These are phyloP conservation scores for Entomortierella chlamydospora DNA, from an alignment of 192 early-diverging fungal genomes.

Conservation along the genomic window DNA sequence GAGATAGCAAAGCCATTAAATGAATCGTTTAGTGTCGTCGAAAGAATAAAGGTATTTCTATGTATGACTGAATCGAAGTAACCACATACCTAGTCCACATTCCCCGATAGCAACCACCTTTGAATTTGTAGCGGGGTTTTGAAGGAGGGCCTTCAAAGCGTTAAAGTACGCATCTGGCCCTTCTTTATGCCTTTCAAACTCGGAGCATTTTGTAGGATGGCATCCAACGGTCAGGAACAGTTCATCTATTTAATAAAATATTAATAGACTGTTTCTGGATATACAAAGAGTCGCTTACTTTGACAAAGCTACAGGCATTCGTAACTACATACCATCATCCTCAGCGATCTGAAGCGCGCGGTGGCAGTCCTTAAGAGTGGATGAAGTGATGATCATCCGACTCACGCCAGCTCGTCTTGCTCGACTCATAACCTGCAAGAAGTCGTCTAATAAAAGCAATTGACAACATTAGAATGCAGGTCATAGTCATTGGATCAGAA, in stretches of 20 bases:
- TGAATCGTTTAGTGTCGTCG: too few relatives aligned
- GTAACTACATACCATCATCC: constrained; percentile 53
- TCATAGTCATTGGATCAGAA: too few relatives aligned
- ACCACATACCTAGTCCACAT: constrained; percentile 76
- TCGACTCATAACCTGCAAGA: constrained; percentile 70
- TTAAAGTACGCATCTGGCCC: constrained; percentile 74
- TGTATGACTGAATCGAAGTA: too few relatives aligned
- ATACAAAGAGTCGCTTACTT: too few relatives aligned
- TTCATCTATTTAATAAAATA: constrained; percentile 20
- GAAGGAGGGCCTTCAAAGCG: constrained; percentile 55
- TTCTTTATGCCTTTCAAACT: constrained; percentile 67
- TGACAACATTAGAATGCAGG: neutral
- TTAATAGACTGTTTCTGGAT: too few relatives aligned
- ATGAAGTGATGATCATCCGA: constrained; percentile 86
- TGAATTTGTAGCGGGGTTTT: constrained; percentile 48
- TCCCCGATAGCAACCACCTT: constrained; percentile 93
- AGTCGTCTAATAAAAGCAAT: constrained; percentile 67
- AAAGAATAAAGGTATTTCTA: too few relatives aligned
- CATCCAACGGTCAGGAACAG: constrained; percentile 84
- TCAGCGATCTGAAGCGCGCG: constrained; percentile 69
- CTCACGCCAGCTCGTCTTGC: constrained; percentile 71
- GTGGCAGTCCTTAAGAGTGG: constrained; percentile 63
- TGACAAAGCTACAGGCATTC: too few relatives aligned
- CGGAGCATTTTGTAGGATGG: constrained; percentile 82
- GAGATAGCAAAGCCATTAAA: too few relatives aligned